Percentiles rank a stretch among this genome's conserved stretches.
phyloP scores from a whole-genome alignment of 371 early-diverging fungal species.

The Zancudomyces culisetae region DNA sequence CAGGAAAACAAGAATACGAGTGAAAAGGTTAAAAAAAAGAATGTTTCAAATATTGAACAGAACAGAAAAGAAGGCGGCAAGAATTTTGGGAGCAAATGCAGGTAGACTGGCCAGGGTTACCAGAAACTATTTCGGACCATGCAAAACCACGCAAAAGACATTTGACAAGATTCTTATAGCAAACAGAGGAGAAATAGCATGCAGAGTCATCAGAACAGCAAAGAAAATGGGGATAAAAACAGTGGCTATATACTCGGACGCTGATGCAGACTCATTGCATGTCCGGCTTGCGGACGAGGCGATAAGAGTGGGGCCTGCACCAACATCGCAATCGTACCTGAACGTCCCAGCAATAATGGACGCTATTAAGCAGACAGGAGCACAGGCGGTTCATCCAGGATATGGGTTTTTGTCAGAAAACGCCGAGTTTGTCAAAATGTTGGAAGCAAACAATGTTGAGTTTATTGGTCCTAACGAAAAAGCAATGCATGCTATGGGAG shows the following conservation, averaged over 20 bases:
- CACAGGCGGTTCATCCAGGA: constrained; percentile 89
- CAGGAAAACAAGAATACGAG: no score
- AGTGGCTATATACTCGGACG: constrained; percentile 88
- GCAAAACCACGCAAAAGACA: neutral
- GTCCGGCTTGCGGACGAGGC: constrained; percentile 84
- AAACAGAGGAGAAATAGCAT: constrained; percentile 82
- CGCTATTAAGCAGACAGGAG: constrained; percentile 58
- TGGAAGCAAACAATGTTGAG: constrained; percentile 35
- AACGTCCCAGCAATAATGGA: constrained; percentile 67
- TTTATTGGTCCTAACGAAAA: constrained; percentile 89
- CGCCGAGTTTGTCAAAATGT: constrained; percentile 62
- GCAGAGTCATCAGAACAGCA: constrained; percentile 69
- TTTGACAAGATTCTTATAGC: constrained; percentile 78
- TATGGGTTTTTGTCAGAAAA: constrained; percentile 96
- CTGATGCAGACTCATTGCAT: constrained; percentile 67
- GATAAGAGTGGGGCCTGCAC: constrained; percentile 43
- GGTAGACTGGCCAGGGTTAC: neutral
- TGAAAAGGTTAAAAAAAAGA: no score
- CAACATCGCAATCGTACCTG: constrained; percentile 71
- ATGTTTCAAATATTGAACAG: neutral
- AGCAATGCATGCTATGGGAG: constrained; percentile 89
- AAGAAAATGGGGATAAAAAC: constrained; percentile 83
- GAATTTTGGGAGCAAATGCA: neutral
- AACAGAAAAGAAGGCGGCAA: neutral
- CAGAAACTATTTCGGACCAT: neutral